A percentile compares a stretch with the other conserved stretches of the same genome.
Evolutionary conservation across 2,329 filamentous ascomycete species (phyloP).

Genomic region (Cladobotryum protrusum): DNA sequence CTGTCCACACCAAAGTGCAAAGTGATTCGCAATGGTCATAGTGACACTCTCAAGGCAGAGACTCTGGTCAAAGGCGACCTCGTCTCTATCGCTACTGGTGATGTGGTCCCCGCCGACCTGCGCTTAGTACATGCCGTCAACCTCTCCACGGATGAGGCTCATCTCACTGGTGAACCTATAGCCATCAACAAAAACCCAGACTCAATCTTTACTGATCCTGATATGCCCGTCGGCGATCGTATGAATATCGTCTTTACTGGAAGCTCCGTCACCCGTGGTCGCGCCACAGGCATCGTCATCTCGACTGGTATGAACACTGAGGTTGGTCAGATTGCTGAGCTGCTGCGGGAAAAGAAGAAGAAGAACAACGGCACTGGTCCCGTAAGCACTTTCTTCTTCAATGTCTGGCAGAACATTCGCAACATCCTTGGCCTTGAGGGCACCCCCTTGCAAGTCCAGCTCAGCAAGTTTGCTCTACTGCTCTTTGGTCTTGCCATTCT

Average conservation of each 20-base stretch:
- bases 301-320: slow-evolving; percentile 69
- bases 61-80: slow-evolving; percentile 61
- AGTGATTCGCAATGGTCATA: slow-evolving; percentile 48
- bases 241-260: slow-evolving; percentile 66
- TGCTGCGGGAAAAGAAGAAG: slow-evolving; percentile 53
- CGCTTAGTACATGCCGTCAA: slow-evolving; percentile 63
- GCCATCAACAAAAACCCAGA: slow-evolving; percentile 62
- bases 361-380: slow-evolving; percentile 36
- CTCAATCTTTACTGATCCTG: slow-evolving; percentile 43
- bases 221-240: slow-evolving; percentile 61
- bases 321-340: slow-evolving; percentile 68
- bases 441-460: slow-evolving; percentile 76
- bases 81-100: slow-evolving; percentile 55
- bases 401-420: slow-evolving; percentile 37
- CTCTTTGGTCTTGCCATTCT: slow-evolving; percentile 67
- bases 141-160: slow-evolving; percentile 67
- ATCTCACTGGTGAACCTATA: slow-evolving; percentile 67
- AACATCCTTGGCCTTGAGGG: slow-evolving; percentile 62
- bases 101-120: slow-evolving; percentile 65
- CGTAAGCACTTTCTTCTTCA: slow-evolving; percentile 38
- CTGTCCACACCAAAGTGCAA: slow-evolving; percentile 54
- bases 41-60: slow-evolving; percentile 48
- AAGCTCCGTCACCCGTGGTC: slow-evolving; percentile 65
- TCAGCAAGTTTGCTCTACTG: slow-evolving; percentile 77
- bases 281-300: slow-evolving; percentile 62